These are phyloP conservation scores for Rhodofomes roseus DNA, from an alignment of 1,284 basidiomycete species.

Conservation along the genomic window DNA sequence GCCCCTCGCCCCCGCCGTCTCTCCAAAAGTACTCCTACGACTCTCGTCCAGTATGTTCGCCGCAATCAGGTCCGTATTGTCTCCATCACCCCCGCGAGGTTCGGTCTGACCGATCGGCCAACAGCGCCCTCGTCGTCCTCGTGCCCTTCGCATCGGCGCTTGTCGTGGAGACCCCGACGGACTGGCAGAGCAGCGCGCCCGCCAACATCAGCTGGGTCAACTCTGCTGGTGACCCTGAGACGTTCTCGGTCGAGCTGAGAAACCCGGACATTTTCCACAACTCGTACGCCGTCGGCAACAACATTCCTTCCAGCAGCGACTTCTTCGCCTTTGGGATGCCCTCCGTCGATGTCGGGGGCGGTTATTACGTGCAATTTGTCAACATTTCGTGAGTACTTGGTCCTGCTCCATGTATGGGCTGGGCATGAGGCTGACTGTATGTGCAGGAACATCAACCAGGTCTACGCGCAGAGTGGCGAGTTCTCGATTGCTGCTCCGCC, in stretches of 20 bases:
- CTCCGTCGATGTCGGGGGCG: slow-evolving; percentile 38
- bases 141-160: slow-evolving; percentile 49
- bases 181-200: slow-evolving; percentile 28
- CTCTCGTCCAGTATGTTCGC: slow-evolving; percentile 31
- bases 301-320: slow-evolving; percentile 39
- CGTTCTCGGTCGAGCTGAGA: slow-evolving; percentile 38
- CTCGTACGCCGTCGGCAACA: slow-evolving; percentile 56
- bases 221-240: slow-evolving; percentile 36
- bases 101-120: background rate
- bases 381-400: slow-evolving; percentile 34
- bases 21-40: slow-evolving; percentile 12
- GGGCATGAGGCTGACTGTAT: background rate
- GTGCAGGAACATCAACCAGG: slow-evolving; percentile 42
- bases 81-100: background rate
- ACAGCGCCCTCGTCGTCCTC: slow-evolving; percentile 41
- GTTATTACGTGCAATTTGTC: slow-evolving; percentile 52
- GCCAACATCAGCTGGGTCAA: slow-evolving; percentile 48
- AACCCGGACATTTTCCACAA: slow-evolving; percentile 51
- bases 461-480: slow-evolving; percentile 37
- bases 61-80: slow-evolving; percentile 29
- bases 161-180: slow-evolving; percentile 35
- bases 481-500: slow-evolving; percentile 42
- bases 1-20: slow-evolving; percentile 6
- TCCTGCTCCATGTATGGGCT: background rate
- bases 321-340: slow-evolving; percentile 43